Conservation (phyloP, 139 green algal species). For the Haematococcus sp. region DNA sequence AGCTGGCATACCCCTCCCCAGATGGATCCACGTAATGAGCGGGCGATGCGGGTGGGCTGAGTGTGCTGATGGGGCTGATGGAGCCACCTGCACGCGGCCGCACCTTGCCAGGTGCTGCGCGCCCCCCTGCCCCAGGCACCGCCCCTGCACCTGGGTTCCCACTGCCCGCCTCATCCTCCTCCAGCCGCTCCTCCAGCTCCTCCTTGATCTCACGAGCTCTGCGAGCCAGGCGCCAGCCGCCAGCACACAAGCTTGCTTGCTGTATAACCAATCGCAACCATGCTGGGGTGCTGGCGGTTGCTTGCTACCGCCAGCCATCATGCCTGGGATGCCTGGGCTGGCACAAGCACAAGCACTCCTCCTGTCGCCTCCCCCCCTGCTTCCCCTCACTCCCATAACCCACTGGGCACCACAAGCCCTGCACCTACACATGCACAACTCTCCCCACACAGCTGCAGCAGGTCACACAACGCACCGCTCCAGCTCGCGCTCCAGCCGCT, state of each 20-base stretch:
- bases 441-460: too few relatives aligned
- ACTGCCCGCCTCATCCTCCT: slow-evolving; percentile 24
- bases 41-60: background rate
- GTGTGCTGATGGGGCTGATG: background rate
- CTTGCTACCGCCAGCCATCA: too few relatives aligned
- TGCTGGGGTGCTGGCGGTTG: too few relatives aligned
- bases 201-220: slow-evolving; percentile 38
- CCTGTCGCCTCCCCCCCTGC: too few relatives aligned
- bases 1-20: slow-evolving; percentile 17
- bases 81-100: background rate
- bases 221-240: background rate
- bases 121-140: slow-evolving; percentile 4
- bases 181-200: slow-evolving; percentile 34
- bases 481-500: slow-evolving; percentile 82
- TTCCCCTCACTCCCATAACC: too few relatives aligned
- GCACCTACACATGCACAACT: too few relatives aligned
- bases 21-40: slow-evolving; percentile 8
- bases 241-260: background rate
- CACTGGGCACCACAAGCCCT: too few relatives aligned
- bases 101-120: background rate
- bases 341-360: too few relatives aligned
- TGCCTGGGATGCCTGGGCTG: too few relatives aligned
- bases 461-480: slow-evolving; percentile 29
- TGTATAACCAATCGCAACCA: too few relatives aligned
- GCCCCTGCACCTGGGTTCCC: background rate